Evolutionary conservation across 2,329 filamentous ascomycete genomes (phyloP).

Genomic region (Fusarium drepaniforme): DNA sequence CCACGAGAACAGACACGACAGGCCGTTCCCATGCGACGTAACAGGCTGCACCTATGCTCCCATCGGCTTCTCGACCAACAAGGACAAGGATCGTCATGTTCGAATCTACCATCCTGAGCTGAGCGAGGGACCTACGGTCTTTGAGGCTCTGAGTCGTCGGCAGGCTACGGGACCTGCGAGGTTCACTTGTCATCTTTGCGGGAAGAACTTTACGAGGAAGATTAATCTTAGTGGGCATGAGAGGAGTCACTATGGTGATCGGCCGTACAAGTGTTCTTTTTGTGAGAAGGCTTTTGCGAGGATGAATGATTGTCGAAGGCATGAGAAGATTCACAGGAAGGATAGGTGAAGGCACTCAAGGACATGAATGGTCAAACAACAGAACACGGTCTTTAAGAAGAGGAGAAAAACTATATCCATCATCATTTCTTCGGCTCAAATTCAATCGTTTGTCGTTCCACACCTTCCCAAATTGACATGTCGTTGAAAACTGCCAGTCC

Average conservation of each 20-base stretch:
- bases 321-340: constrained; percentile 46
- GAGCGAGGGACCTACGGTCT: neutral
- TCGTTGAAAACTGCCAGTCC: neutral
- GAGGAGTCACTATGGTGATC: constrained; percentile 51
- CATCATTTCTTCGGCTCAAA: neutral
- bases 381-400: no score
- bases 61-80: constrained; percentile 55
- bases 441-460: neutral
- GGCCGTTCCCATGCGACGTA: constrained; percentile 54
- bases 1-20: constrained; percentile 54
- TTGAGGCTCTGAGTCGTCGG: neutral
- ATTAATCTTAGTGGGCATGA: constrained; percentile 51
- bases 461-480: neutral
- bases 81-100: constrained; percentile 49
- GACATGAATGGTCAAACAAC: no score
- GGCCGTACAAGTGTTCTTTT: constrained; percentile 44
- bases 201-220: constrained; percentile 53
- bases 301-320: constrained; percentile 49
- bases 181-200: constrained; percentile 50
- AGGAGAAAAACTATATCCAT: neutral
- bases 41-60: constrained; percentile 43
- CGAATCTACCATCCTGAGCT: constrained; percentile 13
- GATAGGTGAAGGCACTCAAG: neutral
- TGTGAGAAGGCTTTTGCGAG: constrained; percentile 51
- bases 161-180: neutral